Percentiles rank a stretch among this genome's conserved stretches.
phyloP scores from a whole-genome alignment of 192 early-diverging fungal genomes.

The Gryganskiella cystojenkinii region DNA sequence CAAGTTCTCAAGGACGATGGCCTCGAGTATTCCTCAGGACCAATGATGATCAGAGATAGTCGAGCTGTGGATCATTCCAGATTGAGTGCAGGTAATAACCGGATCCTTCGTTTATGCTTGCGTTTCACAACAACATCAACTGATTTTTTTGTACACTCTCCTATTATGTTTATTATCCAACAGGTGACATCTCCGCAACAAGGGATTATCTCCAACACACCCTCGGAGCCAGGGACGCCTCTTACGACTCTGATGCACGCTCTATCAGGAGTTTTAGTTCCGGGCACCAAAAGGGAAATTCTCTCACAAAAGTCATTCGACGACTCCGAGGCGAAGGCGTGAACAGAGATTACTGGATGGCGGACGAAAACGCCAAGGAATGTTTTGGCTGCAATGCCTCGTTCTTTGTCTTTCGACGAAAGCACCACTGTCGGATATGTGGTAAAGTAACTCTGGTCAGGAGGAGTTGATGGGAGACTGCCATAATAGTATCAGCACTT shows the following conservation, averaged over 20 bases:
- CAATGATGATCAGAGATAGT: background rate
- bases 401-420: constrained; percentile 76
- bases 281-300: constrained; percentile 59
- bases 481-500: no score
- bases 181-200: constrained; percentile 29
- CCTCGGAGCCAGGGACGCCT: constrained; percentile 27
- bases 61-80: constrained; percentile 15
- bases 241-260: constrained; percentile 56
- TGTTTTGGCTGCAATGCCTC: constrained; percentile 84
- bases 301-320: constrained; percentile 59
- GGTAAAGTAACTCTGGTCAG: no score
- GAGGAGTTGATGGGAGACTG: no score
- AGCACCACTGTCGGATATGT: constrained; percentile 87
- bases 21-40: background rate
- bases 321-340: constrained; percentile 64
- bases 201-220: constrained; percentile 42
- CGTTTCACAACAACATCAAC: background rate
- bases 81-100: constrained; percentile 33
- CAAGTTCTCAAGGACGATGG: constrained; percentile 1
- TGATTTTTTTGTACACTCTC: background rate
- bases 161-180: background rate
- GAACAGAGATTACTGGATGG: constrained; percentile 83
- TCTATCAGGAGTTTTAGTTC: constrained; percentile 56
- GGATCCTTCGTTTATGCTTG: no score
- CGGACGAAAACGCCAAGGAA: constrained; percentile 82